Conservation (phyloP, 2,329 filamentous ascomycete species). For the Blastomyces gilchristii region DNA sequence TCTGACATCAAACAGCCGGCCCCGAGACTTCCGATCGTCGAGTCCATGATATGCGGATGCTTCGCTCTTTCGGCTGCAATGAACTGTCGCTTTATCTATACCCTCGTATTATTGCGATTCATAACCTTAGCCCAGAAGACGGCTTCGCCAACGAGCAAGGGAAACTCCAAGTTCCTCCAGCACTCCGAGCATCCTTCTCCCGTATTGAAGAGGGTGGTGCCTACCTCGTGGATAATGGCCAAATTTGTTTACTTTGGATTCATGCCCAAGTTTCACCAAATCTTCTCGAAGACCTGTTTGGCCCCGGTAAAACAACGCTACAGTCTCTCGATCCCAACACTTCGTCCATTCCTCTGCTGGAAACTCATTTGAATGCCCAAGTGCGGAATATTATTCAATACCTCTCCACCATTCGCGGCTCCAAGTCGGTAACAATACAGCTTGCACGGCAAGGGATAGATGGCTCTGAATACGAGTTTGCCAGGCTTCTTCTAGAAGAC, state of each 20-base stretch:
- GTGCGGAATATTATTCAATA: conserved; percentile 89
- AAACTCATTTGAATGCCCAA: conserved; percentile 90
- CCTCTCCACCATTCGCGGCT: conserved; percentile 66
- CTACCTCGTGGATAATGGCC: conserved; percentile 91
- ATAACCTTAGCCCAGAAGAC: conserved; percentile 77
- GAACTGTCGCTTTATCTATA: conserved; percentile 91
- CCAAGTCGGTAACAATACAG: conserved; percentile 80
- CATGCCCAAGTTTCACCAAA: conserved; percentile 89
- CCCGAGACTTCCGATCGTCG: conserved; percentile 83
- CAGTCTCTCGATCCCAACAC: conserved; percentile 72
- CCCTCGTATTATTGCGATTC: conserved; percentile 81
- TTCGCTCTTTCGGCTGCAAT: conserved; percentile 74
- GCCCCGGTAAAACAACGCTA: conserved; percentile 59
- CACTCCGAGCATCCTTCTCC: conserved; percentile 72
- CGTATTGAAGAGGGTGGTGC: conserved; percentile 86
- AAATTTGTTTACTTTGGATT: conserved; percentile 83
- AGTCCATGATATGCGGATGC: conserved; percentile 81
- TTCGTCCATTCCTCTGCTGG: conserved; percentile 67
- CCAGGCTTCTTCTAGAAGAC: conserved; percentile 80
- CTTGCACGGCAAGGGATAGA: conserved; percentile 86
- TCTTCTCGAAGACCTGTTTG: conserved; percentile 81
- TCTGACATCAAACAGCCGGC: conserved; percentile 45
- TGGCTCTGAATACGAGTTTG: conserved; percentile 94
- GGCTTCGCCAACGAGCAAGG: conserved; percentile 91
- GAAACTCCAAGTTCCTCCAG: conserved; percentile 71